A percentile compares a stretch with the other conserved stretches of the same genome.
phyloP scores from a whole-genome alignment of 495 filamentous ascomycete genomes.

The Delitschia confertaspora region DNA sequence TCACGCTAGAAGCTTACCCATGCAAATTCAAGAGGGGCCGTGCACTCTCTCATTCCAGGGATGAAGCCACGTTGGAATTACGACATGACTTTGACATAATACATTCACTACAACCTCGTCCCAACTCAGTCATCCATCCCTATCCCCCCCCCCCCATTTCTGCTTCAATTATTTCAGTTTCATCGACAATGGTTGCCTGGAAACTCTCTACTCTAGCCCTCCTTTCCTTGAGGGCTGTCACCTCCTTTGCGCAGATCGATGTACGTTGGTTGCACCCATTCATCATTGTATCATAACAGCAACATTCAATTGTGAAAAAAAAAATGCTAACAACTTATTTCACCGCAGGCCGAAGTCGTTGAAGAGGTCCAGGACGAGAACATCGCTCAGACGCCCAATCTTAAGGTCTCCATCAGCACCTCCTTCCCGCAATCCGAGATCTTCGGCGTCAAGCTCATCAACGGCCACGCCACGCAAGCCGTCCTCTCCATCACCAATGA shows the following conservation, averaged over 20 bases:
- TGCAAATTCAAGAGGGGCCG: too few relatives aligned
- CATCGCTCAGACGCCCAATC: constrained; percentile 41
- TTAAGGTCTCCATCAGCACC: constrained; percentile 66
- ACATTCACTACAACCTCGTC: neutral
- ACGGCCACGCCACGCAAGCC: constrained; percentile 77
- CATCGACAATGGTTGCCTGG: constrained; percentile 55
- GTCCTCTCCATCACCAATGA: constrained; percentile 75
- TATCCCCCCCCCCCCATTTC: neutral
- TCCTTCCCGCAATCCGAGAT: constrained; percentile 82
- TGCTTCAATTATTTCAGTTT: too few relatives aligned
- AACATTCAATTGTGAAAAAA: constrained; percentile 7
- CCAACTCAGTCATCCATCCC: constrained; percentile 6
- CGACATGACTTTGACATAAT: too few relatives aligned
- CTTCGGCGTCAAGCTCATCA: constrained; percentile 93
- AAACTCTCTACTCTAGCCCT: constrained; percentile 62
- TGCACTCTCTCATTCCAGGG: too few relatives aligned
- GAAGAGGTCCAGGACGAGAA: constrained; percentile 29
- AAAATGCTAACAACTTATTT: constrained; percentile 32
- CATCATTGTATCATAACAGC: constrained; percentile 11
- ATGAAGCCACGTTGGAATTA: constrained; percentile 23
- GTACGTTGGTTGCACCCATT: constrained; percentile 43
- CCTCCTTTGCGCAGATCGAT: constrained; percentile 50
- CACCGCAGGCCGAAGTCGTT: constrained; percentile 38
- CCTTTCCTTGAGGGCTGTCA: constrained; percentile 58
- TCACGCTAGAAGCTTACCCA: too few relatives aligned